Base-by-base conservation (phyloP, 805 yeast genomes). In the Cephaloascus albidus region DNA sequence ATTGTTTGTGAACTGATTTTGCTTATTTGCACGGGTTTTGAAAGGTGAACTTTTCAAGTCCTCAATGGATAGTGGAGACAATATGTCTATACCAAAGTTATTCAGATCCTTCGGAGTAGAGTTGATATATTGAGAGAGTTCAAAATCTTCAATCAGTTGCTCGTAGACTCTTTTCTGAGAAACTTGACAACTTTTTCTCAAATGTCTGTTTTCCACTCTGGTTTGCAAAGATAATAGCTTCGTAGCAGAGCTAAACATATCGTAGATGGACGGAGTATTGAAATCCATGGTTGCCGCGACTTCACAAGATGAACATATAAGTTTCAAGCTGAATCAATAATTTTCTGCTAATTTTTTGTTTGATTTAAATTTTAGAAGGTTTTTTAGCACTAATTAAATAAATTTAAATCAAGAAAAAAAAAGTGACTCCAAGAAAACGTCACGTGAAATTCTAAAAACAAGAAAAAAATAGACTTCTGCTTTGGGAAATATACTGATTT, bases 11-110 rank as follows among this genome's bases (percentile, higher is more conserved):
- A 10, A 12, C 10, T 12, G 6, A 31, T 31, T 31, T 8, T 6
- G 33, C 18, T 31, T 31, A 15, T 14, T n/a, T 10, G 8, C 18
- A n/a, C 10, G 16, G 6, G 15, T 31, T 8, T 8, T 6, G 8
- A n/a, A 14, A 6, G 17, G 33, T 18, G 36, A 18, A 33, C 23
- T 39, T 27, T 53, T 48, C 42, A 51, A 40, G 45, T 55, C 60
- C 35, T 54, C 56, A 17, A 55, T 47, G 20, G 53, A 48, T 15
- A 56, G 46, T 19, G 61, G 61, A 43, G 55, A 54, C 38, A 56
- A 45, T 34, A 55, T 58, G 33, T 53, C 46, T 35, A 53, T 54
- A 33, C 48, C 51, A 36, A 40, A 36, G 35, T 38, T 43, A 18
- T 40, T 37, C n/a, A n/a, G n/a, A 20, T 36, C 39, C 6, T 8